Base-by-base conservation (phyloP, 1,284 basidiomycete species). In the Tetrapyrgos nigripes region DNA sequence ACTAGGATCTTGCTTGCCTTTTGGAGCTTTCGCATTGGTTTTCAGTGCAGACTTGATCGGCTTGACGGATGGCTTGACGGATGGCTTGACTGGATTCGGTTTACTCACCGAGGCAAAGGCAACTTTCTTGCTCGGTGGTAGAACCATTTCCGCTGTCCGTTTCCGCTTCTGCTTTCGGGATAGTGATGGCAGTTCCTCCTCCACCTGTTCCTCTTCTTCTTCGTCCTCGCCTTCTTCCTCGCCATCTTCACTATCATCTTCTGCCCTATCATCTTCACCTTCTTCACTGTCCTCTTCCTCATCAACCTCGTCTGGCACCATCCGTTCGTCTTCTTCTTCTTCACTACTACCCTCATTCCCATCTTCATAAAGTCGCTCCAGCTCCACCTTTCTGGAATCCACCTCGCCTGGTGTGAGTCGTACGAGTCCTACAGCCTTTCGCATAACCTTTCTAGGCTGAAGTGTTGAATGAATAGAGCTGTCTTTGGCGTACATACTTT, bases 341-440 rank as follows among this genome's bases (percentile, higher is more conserved):
- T 64, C 66, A 21, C 67, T 66, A 31, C 65, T 69, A 31, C 70
- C 70, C 40, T 61, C 62, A 5, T 62, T 62, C 13, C 57, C 64
- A 3, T 64, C 70, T 23, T 63, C 63, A 17, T 69, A 92, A 52
- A 79, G 77, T 54, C 80, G 79, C 44, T 91, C 87, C 58, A 91
- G 71, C 53, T 77, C 78, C 35, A 79, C 70, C 33, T 80, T 79
- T 59, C 92, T 79, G 37, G 64, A 63, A 63, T 93, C 91, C 50
- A 83, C 69, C 49, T 68, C 72, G 5, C 83, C 82, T 2, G 79
- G 59, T 19, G 72, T 71, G 61, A 94, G 74, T 66, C 78, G 85
- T 48, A 93, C 82, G 56, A 93, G 64, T 0, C 84, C 86, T 13
- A 75, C 76, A 24, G 79, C 78, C 67, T 84, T 87, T 63, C 89